Evolutionary conservation across 805 yeast genomes (phyloP).

Genomic region (Yamadazyma insecticola): DNA sequence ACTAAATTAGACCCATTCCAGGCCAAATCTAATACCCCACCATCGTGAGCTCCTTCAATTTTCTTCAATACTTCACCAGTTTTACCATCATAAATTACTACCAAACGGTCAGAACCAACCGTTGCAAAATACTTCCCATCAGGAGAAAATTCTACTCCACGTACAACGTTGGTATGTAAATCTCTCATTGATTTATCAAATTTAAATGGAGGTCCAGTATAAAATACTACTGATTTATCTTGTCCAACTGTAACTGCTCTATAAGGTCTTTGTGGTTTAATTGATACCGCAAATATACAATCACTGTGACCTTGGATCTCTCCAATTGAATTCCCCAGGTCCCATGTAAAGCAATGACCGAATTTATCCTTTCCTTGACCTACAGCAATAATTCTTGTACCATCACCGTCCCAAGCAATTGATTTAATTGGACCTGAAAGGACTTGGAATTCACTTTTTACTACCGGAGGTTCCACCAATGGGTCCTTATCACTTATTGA

Average conservation of each 20-base stretch:
- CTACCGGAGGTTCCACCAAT: slow-evolving; percentile 28
- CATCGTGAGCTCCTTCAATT: slow-evolving; percentile 55
- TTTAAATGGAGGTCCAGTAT: slow-evolving; percentile 91
- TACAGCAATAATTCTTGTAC: slow-evolving; percentile 81
- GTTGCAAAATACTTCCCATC: slow-evolving; percentile 71
- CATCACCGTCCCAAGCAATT: slow-evolving; percentile 90
- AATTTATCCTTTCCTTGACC: slow-evolving; percentile 90
- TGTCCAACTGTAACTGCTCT: slow-evolving; percentile 91
- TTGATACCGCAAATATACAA: slow-evolving; percentile 75
- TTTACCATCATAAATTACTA: slow-evolving; percentile 80
- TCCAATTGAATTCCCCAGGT: slow-evolving; percentile 95
- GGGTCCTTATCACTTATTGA: slow-evolving; percentile 22
- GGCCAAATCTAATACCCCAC: slow-evolving; percentile 75
- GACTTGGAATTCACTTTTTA: slow-evolving; percentile 79
- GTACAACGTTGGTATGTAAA: slow-evolving; percentile 70
- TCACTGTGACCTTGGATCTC: slow-evolving; percentile 92
- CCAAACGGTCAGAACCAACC: slow-evolving; percentile 80
- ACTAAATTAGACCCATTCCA: slow-evolving; percentile 66
- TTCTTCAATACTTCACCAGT: slow-evolving; percentile 68
- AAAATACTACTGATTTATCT: slow-evolving; percentile 79
- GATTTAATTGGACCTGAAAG: slow-evolving; percentile 78
- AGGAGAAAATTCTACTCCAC: slow-evolving; percentile 79
- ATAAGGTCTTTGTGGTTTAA: slow-evolving; percentile 84
- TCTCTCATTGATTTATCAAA: slow-evolving; percentile 70
- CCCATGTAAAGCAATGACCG: slow-evolving; percentile 92